A percentile compares a stretch with the other conserved stretches of the same genome.
Evolutionary conservation across 768 basidiomycete genomes (phyloP).

Genomic region (Nevesoporus exiguus): DNA sequence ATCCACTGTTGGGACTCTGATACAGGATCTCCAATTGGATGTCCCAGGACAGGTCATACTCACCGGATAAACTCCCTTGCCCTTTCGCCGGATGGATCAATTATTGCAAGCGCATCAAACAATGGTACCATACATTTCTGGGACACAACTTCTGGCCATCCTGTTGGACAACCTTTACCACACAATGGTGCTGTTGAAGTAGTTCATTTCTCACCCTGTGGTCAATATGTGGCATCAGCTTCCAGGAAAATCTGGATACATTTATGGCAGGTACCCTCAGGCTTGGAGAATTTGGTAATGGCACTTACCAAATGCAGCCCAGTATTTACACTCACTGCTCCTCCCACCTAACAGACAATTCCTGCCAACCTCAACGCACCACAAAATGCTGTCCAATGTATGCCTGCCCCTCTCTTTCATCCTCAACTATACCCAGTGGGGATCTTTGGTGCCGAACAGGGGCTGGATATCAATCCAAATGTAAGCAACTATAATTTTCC

Average conservation of each 20-base stretch:
- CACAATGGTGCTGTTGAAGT: background rate
- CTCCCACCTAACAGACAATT: no score
- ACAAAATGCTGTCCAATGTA: background rate
- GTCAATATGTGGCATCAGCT: background rate
- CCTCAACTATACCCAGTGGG: background rate
- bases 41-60: no score
- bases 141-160: background rate
- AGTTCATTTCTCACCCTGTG: background rate
- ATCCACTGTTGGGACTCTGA: constrained; percentile 9
- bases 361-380: background rate
- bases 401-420: background rate
- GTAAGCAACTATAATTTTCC: background rate
- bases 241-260: no score
- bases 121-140: background rate
- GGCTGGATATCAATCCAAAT: background rate
- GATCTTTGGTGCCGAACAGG: background rate
- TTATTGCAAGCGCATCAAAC: background rate
- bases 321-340: no score
- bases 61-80: background rate
- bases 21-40: no score
- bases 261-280: no score
- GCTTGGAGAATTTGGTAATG: no score
- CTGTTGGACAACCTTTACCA: background rate
- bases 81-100: background rate
- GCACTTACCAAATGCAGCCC: no score